Evolutionary conservation across 345 rosid genomes (phyloP).

Genomic region (Laguncularia racemosa): DNA sequence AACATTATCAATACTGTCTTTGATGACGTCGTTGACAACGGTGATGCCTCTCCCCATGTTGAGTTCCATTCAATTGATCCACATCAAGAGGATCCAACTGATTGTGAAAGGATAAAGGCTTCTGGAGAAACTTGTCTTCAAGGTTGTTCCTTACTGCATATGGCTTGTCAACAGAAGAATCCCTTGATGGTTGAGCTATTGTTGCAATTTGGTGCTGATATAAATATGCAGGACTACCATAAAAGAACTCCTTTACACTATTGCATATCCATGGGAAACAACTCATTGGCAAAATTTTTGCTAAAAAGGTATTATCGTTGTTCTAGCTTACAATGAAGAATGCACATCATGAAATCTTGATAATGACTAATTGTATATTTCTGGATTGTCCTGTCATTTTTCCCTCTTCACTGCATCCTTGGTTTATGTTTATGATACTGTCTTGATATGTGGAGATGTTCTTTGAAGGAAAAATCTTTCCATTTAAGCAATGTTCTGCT

Average conservation of each 20-base stretch:
- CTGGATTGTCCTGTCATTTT: no score
- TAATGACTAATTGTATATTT: no score
- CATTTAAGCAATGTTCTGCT: no score
- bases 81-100: conserved; percentile 39
- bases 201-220: conserved; percentile 73
- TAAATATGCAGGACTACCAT: conserved; percentile 58
- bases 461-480: no score
- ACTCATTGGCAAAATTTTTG: conserved; percentile 60
- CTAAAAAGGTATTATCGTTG: conserved; percentile 49
- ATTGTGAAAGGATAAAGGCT: conserved; percentile 52
- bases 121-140: conserved; percentile 61
- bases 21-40: conserved; percentile 28
- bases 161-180: conserved; percentile 60
- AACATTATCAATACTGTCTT: conserved; percentile 49
- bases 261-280: conserved; percentile 51
- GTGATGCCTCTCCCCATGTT: conserved; percentile 29
- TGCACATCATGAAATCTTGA: no score
- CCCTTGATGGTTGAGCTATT: conserved; percentile 63
- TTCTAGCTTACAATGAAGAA: background rate
- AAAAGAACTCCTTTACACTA: conserved; percentile 84
- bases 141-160: conserved; percentile 75
- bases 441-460: no score
- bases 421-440: no score
- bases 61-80: conserved; percentile 20
- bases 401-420: no score